Evolutionary conservation across 192 early-diverging fungal species (phyloP), one percentile per base, ranked within the genome.

Genomic region (Tieghemiomyces parasiticus): DNA sequence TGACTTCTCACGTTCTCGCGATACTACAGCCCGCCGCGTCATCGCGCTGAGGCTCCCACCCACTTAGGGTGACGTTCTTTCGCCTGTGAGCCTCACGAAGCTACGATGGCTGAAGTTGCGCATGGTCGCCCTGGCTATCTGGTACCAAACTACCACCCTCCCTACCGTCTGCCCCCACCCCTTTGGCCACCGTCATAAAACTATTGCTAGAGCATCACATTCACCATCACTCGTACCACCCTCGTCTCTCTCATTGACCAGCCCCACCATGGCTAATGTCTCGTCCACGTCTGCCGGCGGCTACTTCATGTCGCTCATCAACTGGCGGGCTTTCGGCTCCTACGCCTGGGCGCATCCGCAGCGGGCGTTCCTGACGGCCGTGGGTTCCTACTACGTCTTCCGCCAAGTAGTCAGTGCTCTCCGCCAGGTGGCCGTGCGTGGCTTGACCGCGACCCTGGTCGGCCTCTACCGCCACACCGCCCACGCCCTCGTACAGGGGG

Each of bases 281-380:
- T 4, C 24, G 13, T 48, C 47, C 16, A 42, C 38, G 47, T 25
- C 24, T 6, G 20, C 47, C 20, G 47, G 47, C 4, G 20, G 47
- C 20, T 48, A 14, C 20, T 22, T 14, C 20, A 13, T 48, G 20
- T 25, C 47, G 24, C 47, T 6, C 13, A 29, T 74, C 28, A 65
- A 74, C 65, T 74, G 69, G 69, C 64, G 67, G 55, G 31, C 65
- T 19, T 65, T 68, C 60, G 67, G 63, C 4, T 28, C 63, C 8
- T 71, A 65, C 51, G 60, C 67, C 0, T 51, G 61, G 62, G 58
- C 48, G 20, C 71, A 71, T 35, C 73, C 73, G 31, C 67, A 68
- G 50, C 73, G 70, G 50, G 69, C 73, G 29, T 35, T 71, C 28
- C 63, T 71, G 50, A 74, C 71, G 28, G 60, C 63, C 1, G 65